Conservation (phyloP, 2,329 filamentous ascomycete genomes). For the Colletotrichum sp. region DNA sequence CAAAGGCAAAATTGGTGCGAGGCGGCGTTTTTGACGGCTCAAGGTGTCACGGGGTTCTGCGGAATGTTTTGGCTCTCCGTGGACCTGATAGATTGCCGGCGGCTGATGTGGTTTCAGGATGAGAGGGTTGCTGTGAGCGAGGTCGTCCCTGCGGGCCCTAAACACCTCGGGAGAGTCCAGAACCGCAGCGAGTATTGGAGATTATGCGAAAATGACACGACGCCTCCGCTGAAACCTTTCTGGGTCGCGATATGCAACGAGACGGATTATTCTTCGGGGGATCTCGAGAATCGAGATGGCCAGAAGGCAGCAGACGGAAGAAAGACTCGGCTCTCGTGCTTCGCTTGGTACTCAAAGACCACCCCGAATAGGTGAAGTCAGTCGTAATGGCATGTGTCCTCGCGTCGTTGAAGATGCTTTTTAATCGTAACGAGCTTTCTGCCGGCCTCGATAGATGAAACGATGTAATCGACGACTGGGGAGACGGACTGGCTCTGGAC, state of each 20-base stretch:
- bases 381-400: background rate
- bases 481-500: background rate
- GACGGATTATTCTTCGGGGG: background rate
- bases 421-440: background rate
- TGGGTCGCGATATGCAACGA: too few relatives aligned
- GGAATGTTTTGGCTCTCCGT: too few relatives aligned
- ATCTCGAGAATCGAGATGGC: background rate
- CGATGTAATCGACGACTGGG: background rate
- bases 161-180: too few relatives aligned
- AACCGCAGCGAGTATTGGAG: too few relatives aligned
- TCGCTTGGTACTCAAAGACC: background rate
- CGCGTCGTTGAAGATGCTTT: background rate
- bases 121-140: too few relatives aligned
- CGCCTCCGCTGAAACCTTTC: too few relatives aligned
- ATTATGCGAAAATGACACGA: too few relatives aligned
- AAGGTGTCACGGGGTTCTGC: too few relatives aligned
- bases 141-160: too few relatives aligned
- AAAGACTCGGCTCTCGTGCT: background rate
- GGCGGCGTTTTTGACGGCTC: too few relatives aligned
- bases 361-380: background rate
- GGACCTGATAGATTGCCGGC: too few relatives aligned
- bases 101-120: rapidly evolving
- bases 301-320: background rate
- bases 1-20: too few relatives aligned
- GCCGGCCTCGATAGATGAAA: background rate